Evolutionary conservation across 257 asterid species (phyloP).

Genomic region (Cynanchum wilfordii): DNA sequence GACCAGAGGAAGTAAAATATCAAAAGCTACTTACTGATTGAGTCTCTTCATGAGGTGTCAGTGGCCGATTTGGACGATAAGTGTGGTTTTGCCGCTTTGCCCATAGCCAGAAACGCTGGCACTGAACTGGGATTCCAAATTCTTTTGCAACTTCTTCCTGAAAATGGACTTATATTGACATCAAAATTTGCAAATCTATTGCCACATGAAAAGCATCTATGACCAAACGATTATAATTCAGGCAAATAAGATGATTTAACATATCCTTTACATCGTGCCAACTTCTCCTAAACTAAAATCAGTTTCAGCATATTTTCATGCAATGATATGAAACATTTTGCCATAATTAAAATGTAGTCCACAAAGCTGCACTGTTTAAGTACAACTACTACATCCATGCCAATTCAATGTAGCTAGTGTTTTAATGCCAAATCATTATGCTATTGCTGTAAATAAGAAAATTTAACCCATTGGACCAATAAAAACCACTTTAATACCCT

Average conservation of each 20-base stretch:
- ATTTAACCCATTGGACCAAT: background rate
- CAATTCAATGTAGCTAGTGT: background rate
- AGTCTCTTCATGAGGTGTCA: constrained; percentile 63
- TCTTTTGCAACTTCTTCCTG: constrained; percentile 90
- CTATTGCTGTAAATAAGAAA: background rate
- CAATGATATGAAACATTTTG: background rate
- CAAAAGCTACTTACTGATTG: constrained; percentile 52
- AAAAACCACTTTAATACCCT: background rate
- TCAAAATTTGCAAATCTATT: constrained; percentile 2
- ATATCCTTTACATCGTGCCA: background rate
- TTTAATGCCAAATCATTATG: background rate
- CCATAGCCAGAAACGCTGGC: constrained; percentile 87
- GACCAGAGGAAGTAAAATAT: background rate
- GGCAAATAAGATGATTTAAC: background rate
- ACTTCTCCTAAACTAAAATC: background rate
- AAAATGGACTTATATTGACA: constrained; percentile 16
- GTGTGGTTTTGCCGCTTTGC: constrained; percentile 91
- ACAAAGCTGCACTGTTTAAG: background rate
- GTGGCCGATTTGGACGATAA: constrained; percentile 79
- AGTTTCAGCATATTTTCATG: background rate
- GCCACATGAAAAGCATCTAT: background rate
- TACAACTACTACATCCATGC: background rate
- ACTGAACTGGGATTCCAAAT: constrained; percentile 71
- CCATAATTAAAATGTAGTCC: background rate
- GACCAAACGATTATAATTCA: background rate